Base-by-base conservation (phyloP, 2,329 filamentous ascomycete species). In the Xylariaceae sp. region DNA sequence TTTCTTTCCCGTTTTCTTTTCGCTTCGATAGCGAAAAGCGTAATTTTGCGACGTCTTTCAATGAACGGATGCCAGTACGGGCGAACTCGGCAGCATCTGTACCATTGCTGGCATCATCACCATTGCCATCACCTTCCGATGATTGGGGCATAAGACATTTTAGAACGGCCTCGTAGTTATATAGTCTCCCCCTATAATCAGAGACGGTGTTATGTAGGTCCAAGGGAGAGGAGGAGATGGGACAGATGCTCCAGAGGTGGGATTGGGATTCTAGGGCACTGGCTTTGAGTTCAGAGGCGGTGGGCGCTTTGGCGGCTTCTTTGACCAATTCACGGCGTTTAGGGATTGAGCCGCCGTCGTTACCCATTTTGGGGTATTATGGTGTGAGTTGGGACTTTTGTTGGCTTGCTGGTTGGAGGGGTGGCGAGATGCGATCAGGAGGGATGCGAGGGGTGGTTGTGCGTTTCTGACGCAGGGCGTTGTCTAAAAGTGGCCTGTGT, bases 251-350 rank as follows among this genome's bases (percentile, higher is more conserved):
- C 93, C 93, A 98, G 58, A 83, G 80, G 67, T 97, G 90, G 48
- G 82, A 79, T 62, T 93, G 85, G 34, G 88, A 86, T 67, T 96
- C 92, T 62, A 86, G 82, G 55, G 85, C 85, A 7, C 86, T 85
- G 54, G 93, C 90, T 71, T 97, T 97, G 46, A 95, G 72, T 71
- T 97, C 86, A 37, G 88, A 84, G 22, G 88, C 79, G 25, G 87
- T 94, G 19, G 86, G 87, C 41, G 83, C 79, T 58, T 88, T 86
- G 34, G 91, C 89, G 22, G 91, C 89, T 67, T 92, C 86, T 69
- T 95, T 95, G 66, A 98, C 93, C 37, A 98, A 87, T 68, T 98
- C 94, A 62, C 90, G 86, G 23, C 94, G 88, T 53, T 86, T 97
- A 5, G 93, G 93, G 57, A 98, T 98, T 56, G 88, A 92, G 64